Evolutionary conservation across 768 basidiomycete species (phyloP).

Genomic region (Pholiota molesta): DNA sequence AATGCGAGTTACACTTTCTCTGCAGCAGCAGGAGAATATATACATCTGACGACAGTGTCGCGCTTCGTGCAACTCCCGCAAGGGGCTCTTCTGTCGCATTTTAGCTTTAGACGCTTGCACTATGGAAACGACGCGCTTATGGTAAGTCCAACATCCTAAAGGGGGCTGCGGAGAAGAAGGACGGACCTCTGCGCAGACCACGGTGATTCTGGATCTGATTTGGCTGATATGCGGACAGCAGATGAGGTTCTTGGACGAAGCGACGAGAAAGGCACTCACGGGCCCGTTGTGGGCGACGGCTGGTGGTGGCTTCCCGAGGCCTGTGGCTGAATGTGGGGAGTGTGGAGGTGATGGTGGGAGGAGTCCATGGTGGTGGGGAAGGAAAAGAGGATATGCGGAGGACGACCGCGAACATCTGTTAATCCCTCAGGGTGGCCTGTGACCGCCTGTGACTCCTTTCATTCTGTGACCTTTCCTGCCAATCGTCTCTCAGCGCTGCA

Average conservation of each 20-base stretch:
- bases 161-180: conserved; percentile 1
- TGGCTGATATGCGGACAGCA: conserved; percentile 41
- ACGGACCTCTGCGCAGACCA: conserved; percentile 79
- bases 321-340: not conserved
- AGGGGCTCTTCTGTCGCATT: conserved; percentile 79
- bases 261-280: conserved; percentile 14
- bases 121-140: conserved; percentile 28
- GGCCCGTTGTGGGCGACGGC: conserved; percentile 18
- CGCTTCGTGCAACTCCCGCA: conserved; percentile 82
- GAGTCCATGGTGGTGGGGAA: conserved; percentile 15
- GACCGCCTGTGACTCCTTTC: conserved; percentile 2
- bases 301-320: conserved; percentile 2
- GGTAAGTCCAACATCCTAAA: not conserved
- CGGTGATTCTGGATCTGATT: conserved; percentile 74
- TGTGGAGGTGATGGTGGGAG: conserved; percentile 9
- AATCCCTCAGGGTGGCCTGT: conserved; percentile 12
- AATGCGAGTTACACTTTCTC: conserved; percentile 69
- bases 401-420: conserved; percentile 8
- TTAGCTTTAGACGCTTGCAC: conserved; percentile 89
- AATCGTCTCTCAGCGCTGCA: not conserved
- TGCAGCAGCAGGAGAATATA: conserved; percentile 80
- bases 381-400: conserved; percentile 8
- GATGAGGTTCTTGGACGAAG: conserved; percentile 12
- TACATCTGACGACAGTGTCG: conserved; percentile 70
- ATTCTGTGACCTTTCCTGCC: conserved; percentile 4